These are phyloP conservation scores for Vickermania spadyakhi DNA, from an alignment of 208 protist species.

Conservation along the genomic window DNA sequence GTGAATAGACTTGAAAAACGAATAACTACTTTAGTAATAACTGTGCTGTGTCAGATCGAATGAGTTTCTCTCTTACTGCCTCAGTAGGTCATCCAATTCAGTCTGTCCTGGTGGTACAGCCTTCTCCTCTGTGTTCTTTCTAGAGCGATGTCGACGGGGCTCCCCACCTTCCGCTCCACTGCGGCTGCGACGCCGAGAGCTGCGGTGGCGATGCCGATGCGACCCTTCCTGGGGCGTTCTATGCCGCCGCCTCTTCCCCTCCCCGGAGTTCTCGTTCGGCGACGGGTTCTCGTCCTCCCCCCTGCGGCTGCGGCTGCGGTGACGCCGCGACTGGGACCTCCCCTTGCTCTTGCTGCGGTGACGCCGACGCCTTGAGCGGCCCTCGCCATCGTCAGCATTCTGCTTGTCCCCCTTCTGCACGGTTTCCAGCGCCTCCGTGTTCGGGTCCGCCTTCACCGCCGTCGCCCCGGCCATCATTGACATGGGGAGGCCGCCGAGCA, in stretches of 20 bases:
- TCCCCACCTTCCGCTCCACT: slow-evolving; percentile 2
- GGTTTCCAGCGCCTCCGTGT: slow-evolving; percentile 5
- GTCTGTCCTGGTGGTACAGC: background rate
- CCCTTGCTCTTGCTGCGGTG: background rate
- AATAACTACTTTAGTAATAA: too few species aligned
- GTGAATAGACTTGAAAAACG: too few species aligned
- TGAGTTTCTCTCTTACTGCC: too few species aligned
- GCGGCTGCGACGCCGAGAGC: slow-evolving; percentile 5
- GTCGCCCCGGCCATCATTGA: slow-evolving; percentile 8
- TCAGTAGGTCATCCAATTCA: background rate
- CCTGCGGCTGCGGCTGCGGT: slow-evolving; percentile 8
- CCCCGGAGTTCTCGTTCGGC: background rate
- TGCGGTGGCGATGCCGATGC: slow-evolving; percentile 2
- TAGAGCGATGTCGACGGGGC: background rate
- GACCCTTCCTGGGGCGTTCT: background rate
- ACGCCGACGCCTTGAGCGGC: slow-evolving; percentile 2
- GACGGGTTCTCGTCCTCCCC: background rate
- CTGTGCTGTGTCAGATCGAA: too few species aligned
- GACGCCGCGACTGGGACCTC: background rate
- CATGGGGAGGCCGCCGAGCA: slow-evolving; percentile 14
- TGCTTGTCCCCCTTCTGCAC: slow-evolving; percentile 6
- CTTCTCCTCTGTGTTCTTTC: background rate
- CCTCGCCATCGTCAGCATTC: slow-evolving; percentile 1
- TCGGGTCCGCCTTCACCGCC: background rate
- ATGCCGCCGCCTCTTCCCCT: slow-evolving; percentile 4